Percentiles rank a stretch among this genome's conserved stretches.
These are phyloP conservation scores for Haberlea rhodopensis DNA, from an alignment of 257 asterid species.

Conservation along the genomic window DNA sequence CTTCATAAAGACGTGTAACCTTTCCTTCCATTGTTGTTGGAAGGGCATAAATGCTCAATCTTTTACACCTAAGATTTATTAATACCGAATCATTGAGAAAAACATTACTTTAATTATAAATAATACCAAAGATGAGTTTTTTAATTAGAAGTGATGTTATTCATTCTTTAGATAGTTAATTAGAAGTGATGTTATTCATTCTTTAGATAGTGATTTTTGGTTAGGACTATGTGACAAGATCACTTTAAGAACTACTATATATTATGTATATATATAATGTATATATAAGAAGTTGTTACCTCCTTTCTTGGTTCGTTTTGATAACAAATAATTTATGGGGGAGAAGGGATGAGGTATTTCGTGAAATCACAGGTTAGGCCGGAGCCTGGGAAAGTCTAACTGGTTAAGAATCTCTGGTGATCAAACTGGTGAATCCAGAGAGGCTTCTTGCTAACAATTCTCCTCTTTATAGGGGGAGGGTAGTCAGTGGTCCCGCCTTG, in stretches of 20 bases:
- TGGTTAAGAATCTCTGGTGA: no score
- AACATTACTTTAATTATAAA: constrained; percentile 12
- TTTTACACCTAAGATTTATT: constrained; percentile 25
- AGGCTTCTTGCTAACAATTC: no score
- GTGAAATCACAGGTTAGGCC: no score
- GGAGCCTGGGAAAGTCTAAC: no score
- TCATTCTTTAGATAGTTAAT: constrained; percentile 23
- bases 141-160: constrained; percentile 18
- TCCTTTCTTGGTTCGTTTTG: no score
- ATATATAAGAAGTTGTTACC: no score
- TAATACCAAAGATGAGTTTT: background rate
- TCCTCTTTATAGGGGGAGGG: no score
- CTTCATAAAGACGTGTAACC: constrained; percentile 39
- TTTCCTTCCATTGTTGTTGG: constrained; percentile 33
- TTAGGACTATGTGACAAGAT: constrained; percentile 22
- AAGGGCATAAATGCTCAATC: constrained; percentile 34
- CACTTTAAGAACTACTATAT: constrained; percentile 18
- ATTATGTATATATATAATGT: no score
- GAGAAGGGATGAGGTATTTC: no score
- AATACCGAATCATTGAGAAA: constrained; percentile 21
- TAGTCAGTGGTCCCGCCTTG: no score
- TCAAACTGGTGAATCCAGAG: no score
- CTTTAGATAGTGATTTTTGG: constrained; percentile 21
- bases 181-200: constrained; percentile 22
- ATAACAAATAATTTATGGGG: no score